Base-by-base conservation (phyloP, 768 basidiomycete genomes). In the Symmetrospora coprosmae region DNA sequence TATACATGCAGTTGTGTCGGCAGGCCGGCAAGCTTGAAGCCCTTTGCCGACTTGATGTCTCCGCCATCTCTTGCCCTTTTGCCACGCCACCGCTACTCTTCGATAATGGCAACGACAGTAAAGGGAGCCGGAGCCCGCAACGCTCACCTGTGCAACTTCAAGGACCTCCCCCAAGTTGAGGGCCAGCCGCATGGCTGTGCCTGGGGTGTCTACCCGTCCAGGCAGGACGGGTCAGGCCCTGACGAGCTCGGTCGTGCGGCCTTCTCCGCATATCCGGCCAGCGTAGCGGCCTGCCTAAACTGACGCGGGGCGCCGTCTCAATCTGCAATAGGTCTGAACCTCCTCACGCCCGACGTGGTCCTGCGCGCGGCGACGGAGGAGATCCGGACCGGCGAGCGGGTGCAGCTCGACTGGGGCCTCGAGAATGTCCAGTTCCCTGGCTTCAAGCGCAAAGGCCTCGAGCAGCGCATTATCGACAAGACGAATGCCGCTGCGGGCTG, bases 311-410 rank as follows among this genome's bases (percentile, higher is more conserved):
- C n/a, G n/a, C n/a, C n/a, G 31, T 51, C 31, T 4, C 4, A 35
- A 6, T 6, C n/a, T 31, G 13, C 4, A 13, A 21, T 9, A 61
- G 60, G 43, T 6, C 23, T 63, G 2, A 63, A 63, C 47, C 28
- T 60, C 33, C 55, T 61, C n/a, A 66, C 65, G 9, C 50, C 65
- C n/a, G 62, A 64, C 6, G 30, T 51, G 8, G 65, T 66, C 21
- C 33, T 39, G 28, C 23, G 37, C 7, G 62, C 58, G 16, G 65
- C 62, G 25, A 6, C 19, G 2, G 51, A 63, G 27, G 62, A 66
- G 51, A 53, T 66, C 4, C 27, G 30, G 33, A 61, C 62, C 17
- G 65, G 65, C 17, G 25, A 37, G 27, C 38, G 65, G 17, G 45
- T 61, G 33, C 46, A 46, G 16, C 40, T 66, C 14, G 65, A 62